These are phyloP conservation scores for Maudiozyma barnettii DNA, from an alignment of 805 yeast genomes.

Conservation along the genomic window DNA sequence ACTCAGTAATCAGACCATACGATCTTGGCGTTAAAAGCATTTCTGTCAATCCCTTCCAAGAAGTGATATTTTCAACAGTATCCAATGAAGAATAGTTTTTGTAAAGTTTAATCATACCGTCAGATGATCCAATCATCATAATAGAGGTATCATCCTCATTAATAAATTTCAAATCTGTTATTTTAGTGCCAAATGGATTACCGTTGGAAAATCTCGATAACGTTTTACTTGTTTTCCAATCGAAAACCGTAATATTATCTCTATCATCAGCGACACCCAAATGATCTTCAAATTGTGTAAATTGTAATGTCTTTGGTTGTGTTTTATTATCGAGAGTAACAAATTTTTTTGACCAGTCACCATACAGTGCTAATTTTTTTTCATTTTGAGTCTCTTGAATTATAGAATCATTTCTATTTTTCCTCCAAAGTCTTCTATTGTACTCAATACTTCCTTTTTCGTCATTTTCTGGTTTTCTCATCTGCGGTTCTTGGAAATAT, in stretches of 20 bases:
- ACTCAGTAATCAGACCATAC: conserved; percentile 78
- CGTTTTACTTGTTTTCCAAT: conserved; percentile 59
- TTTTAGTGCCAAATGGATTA: conserved; percentile 78
- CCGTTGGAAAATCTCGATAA: conserved; percentile 69
- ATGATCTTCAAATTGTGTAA: conserved; percentile 86
- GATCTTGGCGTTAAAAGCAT: conserved; percentile 70
- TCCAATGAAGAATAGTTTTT: conserved; percentile 56
- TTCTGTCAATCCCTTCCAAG: conserved; percentile 92
- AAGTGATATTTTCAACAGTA: conserved; percentile 55
- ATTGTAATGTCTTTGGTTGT: conserved; percentile 68
- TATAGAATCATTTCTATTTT: conserved; percentile 78
- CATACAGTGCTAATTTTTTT: conserved; percentile 69
- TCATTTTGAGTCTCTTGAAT: conserved; percentile 87
- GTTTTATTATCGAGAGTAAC: conserved; percentile 59
- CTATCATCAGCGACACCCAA: conserved; percentile 73
- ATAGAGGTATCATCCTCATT: conserved; percentile 91
- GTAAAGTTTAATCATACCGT: conserved; percentile 85
- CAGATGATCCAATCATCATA: conserved; percentile 80
- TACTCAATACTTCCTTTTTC: conserved; percentile 89
- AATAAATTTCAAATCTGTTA: conserved; percentile 75
- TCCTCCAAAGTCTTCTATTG: conserved; percentile 75
- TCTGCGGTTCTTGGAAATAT: conserved; percentile 93
- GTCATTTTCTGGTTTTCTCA: conserved; percentile 73
- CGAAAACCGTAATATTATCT: conserved; percentile 78
- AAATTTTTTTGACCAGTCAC: conserved; percentile 69